These are phyloP conservation scores for Cryphonectria nitschkei DNA, from an alignment of 2,329 filamentous ascomycete species.

Conservation along the genomic window DNA sequence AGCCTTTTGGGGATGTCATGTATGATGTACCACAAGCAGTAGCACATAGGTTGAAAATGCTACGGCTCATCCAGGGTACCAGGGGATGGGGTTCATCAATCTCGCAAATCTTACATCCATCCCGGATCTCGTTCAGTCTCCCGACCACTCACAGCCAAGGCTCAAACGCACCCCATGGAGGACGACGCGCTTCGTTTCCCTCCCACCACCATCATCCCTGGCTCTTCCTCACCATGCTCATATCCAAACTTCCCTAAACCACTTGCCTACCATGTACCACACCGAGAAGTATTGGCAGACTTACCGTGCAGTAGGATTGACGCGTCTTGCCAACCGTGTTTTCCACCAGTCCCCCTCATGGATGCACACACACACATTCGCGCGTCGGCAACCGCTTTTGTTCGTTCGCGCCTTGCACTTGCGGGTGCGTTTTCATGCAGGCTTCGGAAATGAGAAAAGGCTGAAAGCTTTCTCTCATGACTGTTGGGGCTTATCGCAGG, in stretches of 20 bases:
- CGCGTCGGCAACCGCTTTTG: background rate
- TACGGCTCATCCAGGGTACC: background rate
- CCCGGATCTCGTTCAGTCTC: background rate
- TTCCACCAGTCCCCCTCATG: background rate
- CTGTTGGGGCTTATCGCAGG: background rate
- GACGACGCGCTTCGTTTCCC: background rate
- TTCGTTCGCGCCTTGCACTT: background rate
- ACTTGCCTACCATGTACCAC: background rate
- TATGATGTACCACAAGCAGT: background rate
- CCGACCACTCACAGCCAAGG: background rate
- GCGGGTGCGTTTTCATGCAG: conserved; percentile 1
- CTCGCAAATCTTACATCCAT: background rate
- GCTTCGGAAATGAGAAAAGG: conserved; percentile 4
- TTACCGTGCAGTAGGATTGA: background rate
- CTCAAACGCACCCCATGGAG: background rate
- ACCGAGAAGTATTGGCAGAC: no score
- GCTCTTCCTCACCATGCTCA: background rate
- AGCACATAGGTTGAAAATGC: background rate
- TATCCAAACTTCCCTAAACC: background rate
- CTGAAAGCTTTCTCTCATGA: background rate
- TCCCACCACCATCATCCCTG: background rate
- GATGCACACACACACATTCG: no score
- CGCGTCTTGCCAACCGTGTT: background rate
- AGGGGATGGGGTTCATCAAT: background rate
- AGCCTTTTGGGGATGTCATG: background rate